These are phyloP conservation scores for Lasiosphaeria ovina DNA, from an alignment of 495 filamentous ascomycete species.

Conservation along the genomic window DNA sequence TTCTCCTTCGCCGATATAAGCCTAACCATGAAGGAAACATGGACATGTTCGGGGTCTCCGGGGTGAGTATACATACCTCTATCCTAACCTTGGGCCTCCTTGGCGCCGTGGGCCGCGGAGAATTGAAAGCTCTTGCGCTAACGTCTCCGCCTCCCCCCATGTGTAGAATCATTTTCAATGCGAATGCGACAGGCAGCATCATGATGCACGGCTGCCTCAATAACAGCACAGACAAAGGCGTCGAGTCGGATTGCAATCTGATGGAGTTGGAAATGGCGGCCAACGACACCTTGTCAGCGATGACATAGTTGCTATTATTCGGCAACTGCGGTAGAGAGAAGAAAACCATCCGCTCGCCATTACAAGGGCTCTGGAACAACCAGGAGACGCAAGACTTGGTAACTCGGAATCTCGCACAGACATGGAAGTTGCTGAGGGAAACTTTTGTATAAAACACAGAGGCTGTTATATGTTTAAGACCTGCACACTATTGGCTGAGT, in stretches of 20 bases:
- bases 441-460: too few relatives aligned
- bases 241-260: constrained; percentile 26
- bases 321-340: background rate
- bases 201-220: constrained; percentile 28
- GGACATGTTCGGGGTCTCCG: constrained; percentile 23
- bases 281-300: constrained; percentile 15
- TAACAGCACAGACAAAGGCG: constrained; percentile 19
- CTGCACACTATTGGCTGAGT: too few relatives aligned
- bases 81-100: constrained; percentile 5
- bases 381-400: too few relatives aligned
- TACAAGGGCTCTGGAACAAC: too few relatives aligned
- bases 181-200: constrained; percentile 22
- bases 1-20: constrained; percentile 22
- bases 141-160: constrained; percentile 1
- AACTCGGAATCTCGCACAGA: too few relatives aligned
- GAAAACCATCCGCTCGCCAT: too few relatives aligned
- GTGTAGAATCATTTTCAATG: constrained; percentile 19
- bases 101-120: constrained; percentile 2
- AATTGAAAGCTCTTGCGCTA: constrained; percentile 8
- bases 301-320: constrained; percentile 11
- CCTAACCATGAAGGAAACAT: constrained; percentile 24
- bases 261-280: constrained; percentile 28
- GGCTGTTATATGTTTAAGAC: too few relatives aligned
- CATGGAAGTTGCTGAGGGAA: too few relatives aligned
- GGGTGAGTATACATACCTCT: constrained; percentile 17